These are phyloP conservation scores for Dactylorhiza incarnata DNA, from an alignment of 106 monocot species.

Conservation along the genomic window DNA sequence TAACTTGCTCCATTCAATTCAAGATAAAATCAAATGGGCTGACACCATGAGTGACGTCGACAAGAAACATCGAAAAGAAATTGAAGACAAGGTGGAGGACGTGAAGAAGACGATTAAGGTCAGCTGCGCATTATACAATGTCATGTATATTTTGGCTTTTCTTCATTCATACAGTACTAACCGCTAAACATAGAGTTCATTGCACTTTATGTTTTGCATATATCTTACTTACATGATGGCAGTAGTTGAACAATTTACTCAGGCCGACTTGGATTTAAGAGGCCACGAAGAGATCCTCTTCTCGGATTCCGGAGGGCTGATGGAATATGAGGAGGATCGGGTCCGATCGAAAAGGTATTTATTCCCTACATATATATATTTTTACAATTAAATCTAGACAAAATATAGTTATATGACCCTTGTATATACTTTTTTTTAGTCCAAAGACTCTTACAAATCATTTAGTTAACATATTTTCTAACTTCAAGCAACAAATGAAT, in stretches of 20 bases:
- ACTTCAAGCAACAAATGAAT: too few species aligned
- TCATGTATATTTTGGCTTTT: background rate
- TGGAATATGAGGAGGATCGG: conserved; percentile 91
- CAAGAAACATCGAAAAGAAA: conserved; percentile 79
- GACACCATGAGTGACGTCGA: conserved; percentile 77
- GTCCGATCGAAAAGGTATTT: conserved; percentile 71
- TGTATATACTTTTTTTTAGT: too few species aligned
- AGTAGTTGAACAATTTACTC: conserved; percentile 71
- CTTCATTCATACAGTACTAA: background rate
- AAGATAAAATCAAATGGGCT: conserved; percentile 98
- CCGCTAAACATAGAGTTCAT: background rate
- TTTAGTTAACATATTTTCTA: background rate
- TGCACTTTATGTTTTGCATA: conserved; percentile 32
- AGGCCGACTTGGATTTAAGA: conserved; percentile 69
- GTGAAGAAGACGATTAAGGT: conserved; percentile 86
- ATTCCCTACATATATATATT: background rate
- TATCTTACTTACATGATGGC: conserved; percentile 78
- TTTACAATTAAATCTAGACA: background rate
- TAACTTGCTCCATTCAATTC: conserved; percentile 65
- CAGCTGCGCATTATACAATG: conserved; percentile 4
- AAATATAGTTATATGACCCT: too few species aligned
- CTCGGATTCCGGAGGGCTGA: conserved; percentile 74
- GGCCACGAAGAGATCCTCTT: conserved; percentile 56
- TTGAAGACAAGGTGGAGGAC: conserved; percentile 89
- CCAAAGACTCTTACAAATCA: background rate